A percentile compares a stretch with the other conserved stretches of the same genome.
These are phyloP conservation scores for Zymoseptoria passerinii DNA, from an alignment of 2,329 filamentous ascomycete genomes.

Conservation along the genomic window DNA sequence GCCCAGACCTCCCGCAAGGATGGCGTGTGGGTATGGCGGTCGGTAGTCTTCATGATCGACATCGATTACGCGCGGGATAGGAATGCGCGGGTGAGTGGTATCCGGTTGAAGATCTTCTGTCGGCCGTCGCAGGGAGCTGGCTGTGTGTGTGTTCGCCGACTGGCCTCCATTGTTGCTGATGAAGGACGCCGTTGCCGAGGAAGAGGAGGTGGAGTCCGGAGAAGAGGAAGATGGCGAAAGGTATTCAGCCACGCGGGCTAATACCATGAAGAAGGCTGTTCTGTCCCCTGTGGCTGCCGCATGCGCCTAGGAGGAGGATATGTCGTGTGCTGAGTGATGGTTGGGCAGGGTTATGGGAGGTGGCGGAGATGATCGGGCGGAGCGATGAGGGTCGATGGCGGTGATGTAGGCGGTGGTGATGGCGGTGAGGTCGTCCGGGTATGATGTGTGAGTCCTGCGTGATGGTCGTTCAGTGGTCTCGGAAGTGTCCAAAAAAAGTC, in stretches of 20 bases:
- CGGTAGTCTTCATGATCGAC: conserved; percentile 36
- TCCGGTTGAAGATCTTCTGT: conserved; percentile 29
- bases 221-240: conserved; percentile 29
- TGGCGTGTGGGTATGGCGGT: conserved; percentile 51
- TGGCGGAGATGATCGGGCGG: background rate
- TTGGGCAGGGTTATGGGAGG: background rate
- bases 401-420: background rate
- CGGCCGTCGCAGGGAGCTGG: conserved; percentile 25
- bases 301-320: conserved; percentile 8
- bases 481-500: background rate
- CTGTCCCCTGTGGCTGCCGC: conserved; percentile 13
- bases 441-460: background rate
- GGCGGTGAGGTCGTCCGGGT: background rate
- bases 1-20: conserved; percentile 89
- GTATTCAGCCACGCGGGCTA: conserved; percentile 43
- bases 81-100: conserved; percentile 9
- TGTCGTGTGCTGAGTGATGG: background rate
- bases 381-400: background rate
- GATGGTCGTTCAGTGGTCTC: background rate
- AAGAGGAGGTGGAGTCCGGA: background rate
- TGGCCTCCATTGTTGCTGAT: conserved; percentile 30
- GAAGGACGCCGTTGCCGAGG: conserved; percentile 20
- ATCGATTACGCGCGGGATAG: conserved; percentile 4
- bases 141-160: background rate
- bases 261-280: conserved; percentile 36